Evolutionary conservation across 495 filamentous ascomycete species (phyloP).

Genomic region (Aspergillus nidulans): DNA sequence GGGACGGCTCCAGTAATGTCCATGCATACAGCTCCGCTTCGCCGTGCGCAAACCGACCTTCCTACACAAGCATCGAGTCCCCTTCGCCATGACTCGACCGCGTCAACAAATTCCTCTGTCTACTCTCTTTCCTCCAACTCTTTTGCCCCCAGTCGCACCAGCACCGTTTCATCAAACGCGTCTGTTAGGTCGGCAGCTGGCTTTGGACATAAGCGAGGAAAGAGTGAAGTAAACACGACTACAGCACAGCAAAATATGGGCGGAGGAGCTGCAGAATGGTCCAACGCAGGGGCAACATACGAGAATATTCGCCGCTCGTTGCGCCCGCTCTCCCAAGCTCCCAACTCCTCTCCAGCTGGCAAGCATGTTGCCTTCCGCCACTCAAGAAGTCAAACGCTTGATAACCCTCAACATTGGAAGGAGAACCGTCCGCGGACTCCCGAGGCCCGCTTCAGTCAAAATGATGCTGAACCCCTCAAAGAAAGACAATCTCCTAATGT

Average conservation of each 20-base stretch:
- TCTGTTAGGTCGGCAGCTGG: conserved; percentile 55
- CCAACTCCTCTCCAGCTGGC: conserved; percentile 41
- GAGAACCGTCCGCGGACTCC: conserved; percentile 32
- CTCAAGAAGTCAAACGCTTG: conserved; percentile 41
- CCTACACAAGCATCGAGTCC: conserved; percentile 53
- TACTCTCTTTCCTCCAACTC: conserved; percentile 67
- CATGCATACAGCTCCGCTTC: conserved; percentile 41
- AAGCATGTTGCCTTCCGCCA: conserved; percentile 34
- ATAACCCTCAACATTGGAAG: conserved; percentile 35
- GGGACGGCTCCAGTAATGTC: conserved; percentile 35
- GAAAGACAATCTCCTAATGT: conserved; percentile 22
- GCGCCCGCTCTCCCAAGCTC: conserved; percentile 68
- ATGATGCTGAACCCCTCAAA: conserved; percentile 28
- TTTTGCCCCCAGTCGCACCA: conserved; percentile 65
- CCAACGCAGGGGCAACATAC: conserved; percentile 56
- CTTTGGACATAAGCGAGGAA: conserved; percentile 67
- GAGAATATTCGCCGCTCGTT: conserved; percentile 70
- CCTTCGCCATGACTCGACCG: conserved; percentile 68
- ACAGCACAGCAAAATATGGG: conserved; percentile 31
- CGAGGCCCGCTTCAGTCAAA: conserved; percentile 25
- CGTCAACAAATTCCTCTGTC: conserved; percentile 72
- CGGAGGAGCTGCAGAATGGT: conserved; percentile 26
- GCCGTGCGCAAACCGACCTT: conserved; percentile 65
- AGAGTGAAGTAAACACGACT: conserved; percentile 61
- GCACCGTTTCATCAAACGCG: conserved; percentile 69